phyloP scores from a whole-genome alignment of 345 rosid species.

The Gynandropsis gynandra region DNA sequence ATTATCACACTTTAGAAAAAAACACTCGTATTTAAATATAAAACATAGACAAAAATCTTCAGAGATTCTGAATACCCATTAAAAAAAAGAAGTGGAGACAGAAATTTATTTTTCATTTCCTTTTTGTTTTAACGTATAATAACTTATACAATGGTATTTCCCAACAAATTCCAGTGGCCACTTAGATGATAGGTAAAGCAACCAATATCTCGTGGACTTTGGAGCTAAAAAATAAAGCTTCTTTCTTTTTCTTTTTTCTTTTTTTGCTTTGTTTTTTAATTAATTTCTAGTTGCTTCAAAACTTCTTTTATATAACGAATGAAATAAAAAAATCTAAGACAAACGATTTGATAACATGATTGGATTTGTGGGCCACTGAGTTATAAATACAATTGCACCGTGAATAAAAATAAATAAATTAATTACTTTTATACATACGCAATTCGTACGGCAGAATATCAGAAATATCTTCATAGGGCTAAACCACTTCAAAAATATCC shows the following conservation, averaged over 20 bases:
- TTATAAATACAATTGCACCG: constrained; percentile 5
- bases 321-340: constrained; percentile 17
- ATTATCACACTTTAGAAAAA: no score
- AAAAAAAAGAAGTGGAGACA: constrained; percentile 12
- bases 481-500: no score
- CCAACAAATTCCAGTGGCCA: constrained; percentile 35
- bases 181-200: constrained; percentile 24
- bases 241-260: constrained; percentile 19
- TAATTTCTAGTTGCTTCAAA: constrained; percentile 19
- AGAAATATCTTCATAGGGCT: no score
- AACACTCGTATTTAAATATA: neutral
- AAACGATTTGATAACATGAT: constrained; percentile 28
- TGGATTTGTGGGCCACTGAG: constrained; percentile 26
- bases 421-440: constrained; percentile 15
- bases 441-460: no score
- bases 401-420: constrained; percentile 11
- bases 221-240: constrained; percentile 16
- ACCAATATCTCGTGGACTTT: constrained; percentile 15
- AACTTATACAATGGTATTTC: constrained; percentile 25
- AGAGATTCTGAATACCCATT: constrained; percentile 20
- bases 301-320: constrained; percentile 9
- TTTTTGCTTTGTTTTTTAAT: no score
- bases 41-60: no score
- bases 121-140: constrained; percentile 14
- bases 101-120: constrained; percentile 11